Conservation (phyloP, 164 flowering plant genomes). For the Berberis vulgaris region DNA sequence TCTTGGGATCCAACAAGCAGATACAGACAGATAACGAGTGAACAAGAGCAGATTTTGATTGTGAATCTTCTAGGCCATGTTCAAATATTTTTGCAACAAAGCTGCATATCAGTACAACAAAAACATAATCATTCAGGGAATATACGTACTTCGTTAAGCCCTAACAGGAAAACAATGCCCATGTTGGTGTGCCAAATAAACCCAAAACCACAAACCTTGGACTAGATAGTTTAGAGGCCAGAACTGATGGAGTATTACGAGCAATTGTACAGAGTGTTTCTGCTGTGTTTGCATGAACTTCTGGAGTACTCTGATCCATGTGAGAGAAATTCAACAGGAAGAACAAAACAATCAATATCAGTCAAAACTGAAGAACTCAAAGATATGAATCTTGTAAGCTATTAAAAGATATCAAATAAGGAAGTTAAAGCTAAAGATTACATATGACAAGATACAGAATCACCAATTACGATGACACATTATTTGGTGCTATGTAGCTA, state of each 20-base stretch:
- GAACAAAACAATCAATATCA: background rate
- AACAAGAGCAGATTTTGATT: constrained; percentile 3
- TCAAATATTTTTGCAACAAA: constrained; percentile 4
- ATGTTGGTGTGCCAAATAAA: background rate
- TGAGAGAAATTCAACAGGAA: background rate
- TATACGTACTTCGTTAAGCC: background rate
- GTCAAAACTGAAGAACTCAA: constrained; percentile 8
- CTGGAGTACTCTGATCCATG: constrained; percentile 58
- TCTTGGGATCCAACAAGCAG: constrained; percentile 4
- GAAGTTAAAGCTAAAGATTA: too few species aligned
- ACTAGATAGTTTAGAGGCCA: constrained; percentile 75
- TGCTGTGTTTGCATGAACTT: constrained; percentile 95
- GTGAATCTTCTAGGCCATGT: constrained; percentile 2
- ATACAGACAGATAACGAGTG: constrained; percentile 3
- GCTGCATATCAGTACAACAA: background rate
- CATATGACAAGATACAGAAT: too few species aligned
- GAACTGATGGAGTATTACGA: constrained; percentile 67
- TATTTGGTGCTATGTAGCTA: too few species aligned
- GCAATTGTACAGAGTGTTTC: constrained; percentile 87
- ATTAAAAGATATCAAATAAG: too few species aligned
- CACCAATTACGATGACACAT: too few species aligned
- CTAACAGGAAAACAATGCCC: background rate
- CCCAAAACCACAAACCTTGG: constrained; percentile 49
- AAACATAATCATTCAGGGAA: background rate
- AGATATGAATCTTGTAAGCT: background rate